phyloP scores from a whole-genome alignment of 352 stramenopile genomes.

The Pythium aquatile region DNA sequence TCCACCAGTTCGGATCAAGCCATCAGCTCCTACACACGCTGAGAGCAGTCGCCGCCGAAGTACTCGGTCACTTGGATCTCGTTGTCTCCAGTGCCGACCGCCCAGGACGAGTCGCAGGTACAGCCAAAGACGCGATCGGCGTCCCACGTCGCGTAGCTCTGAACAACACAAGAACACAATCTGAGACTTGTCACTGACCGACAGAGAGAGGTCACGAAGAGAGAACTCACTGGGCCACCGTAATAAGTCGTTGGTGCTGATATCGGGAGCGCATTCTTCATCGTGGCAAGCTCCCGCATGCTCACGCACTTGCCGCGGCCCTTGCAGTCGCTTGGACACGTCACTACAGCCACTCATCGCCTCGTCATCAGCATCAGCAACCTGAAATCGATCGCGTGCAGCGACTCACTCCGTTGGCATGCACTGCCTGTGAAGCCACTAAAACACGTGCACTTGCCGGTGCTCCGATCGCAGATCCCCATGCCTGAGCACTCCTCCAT shows the following conservation, averaged over 20 bases:
- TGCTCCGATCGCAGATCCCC: constrained; percentile 74
- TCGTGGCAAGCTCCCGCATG: constrained; percentile 77
- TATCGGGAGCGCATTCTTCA: constrained; percentile 63
- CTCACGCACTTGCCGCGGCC: constrained; percentile 73
- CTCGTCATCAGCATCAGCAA: no score
- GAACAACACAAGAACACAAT: constrained; percentile 19
- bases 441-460: constrained; percentile 81
- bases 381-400: no score
- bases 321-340: constrained; percentile 70
- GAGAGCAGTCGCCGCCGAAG: constrained; percentile 87
- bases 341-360: constrained; percentile 28
- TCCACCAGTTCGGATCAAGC: no score
- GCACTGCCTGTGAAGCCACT: constrained; percentile 73
- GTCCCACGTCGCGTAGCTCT: constrained; percentile 81
- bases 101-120: constrained; percentile 85
- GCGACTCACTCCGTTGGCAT: constrained; percentile 68
- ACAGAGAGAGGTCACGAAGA: background rate
- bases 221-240: constrained; percentile 33
- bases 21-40: constrained; percentile 35
- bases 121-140: constrained; percentile 89
- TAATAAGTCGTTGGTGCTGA: constrained; percentile 65
- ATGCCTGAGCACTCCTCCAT: constrained; percentile 87
- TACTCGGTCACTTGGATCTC: constrained; percentile 86
- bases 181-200: background rate
- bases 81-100: constrained; percentile 65